Percentiles rank a stretch among this genome's conserved stretches.
Evolutionary conservation across 169 alveolate species (phyloP).

Genomic region (Plasmodium gonderi): DNA sequence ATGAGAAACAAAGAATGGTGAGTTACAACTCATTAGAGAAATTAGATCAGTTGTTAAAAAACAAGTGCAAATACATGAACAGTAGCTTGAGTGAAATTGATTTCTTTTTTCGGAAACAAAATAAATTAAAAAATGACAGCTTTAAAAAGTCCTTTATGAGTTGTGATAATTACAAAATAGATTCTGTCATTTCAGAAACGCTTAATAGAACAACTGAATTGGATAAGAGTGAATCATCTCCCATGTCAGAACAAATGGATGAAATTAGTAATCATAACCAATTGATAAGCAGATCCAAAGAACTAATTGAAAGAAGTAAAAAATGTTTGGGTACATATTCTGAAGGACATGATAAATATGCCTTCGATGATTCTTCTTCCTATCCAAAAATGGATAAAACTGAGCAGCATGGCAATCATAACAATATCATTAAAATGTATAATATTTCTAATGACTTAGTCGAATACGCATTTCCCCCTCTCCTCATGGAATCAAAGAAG

Average conservation of each 20-base stretch:
- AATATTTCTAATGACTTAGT: neutral
- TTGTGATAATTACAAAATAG: conserved; percentile 28
- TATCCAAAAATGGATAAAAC: neutral
- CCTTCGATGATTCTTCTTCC: neutral
- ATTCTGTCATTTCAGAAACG: conserved; percentile 26
- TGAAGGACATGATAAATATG: neutral
- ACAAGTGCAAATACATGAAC: neutral
- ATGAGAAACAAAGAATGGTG: neutral
- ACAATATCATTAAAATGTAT: no score
- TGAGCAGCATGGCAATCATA: neutral
- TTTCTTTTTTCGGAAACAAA: neutral
- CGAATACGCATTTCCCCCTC: neutral
- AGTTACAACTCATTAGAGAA: conserved; percentile 47
- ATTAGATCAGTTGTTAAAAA: conserved; percentile 37
- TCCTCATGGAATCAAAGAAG: neutral
- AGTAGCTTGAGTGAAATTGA: neutral
- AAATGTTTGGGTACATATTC: conserved; percentile 35
- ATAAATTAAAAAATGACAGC: neutral
- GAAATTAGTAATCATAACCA: conserved; percentile 6
- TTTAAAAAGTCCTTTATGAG: conserved; percentile 14
- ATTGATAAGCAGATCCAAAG: conserved; percentile 46
- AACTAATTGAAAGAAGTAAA: conserved; percentile 36
- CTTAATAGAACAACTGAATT: conserved; percentile 5
- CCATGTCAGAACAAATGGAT: conserved; percentile 7
- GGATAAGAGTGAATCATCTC: neutral